Percentiles rank a stretch among this genome's conserved stretches.
Evolutionary conservation across 2,329 filamentous ascomycete genomes (phyloP).

Genomic region (Macrophomina phaseolina): DNA sequence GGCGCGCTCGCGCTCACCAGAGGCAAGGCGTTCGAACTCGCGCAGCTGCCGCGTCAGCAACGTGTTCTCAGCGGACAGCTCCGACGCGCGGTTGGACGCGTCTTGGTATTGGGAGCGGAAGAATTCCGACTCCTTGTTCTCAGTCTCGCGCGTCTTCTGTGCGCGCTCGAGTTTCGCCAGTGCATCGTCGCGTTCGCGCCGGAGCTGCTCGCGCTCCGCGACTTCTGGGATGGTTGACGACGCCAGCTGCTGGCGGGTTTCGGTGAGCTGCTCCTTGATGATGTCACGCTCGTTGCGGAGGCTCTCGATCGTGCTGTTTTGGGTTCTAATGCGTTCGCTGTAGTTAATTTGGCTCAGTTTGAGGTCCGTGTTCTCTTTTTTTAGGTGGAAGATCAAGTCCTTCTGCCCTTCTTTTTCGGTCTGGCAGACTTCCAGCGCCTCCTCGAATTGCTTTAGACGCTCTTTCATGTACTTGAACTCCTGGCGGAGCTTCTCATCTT

Average conservation of each 20-base stretch:
- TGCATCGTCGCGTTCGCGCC: conserved; percentile 36
- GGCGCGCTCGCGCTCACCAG: conserved; percentile 20
- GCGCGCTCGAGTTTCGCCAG: conserved; percentile 38
- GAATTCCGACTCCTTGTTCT: conserved; percentile 61
- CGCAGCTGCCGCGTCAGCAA: conserved; percentile 27
- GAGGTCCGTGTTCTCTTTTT: conserved; percentile 7
- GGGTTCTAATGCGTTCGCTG: conserved; percentile 33
- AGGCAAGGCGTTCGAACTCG: neutral
- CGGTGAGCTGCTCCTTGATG: conserved; percentile 1
- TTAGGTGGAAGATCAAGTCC: neutral
- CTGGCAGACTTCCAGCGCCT: conserved; percentile 34
- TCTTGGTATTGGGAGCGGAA: conserved; percentile 61
- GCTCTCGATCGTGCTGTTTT: conserved; percentile 38
- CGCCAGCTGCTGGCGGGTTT: conserved; percentile 13
- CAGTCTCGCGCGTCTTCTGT: conserved; percentile 38
- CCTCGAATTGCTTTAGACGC: conserved; percentile 36
- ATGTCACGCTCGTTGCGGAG: conserved; percentile 28
- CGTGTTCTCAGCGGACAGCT: neutral
- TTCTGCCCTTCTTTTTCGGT: conserved; percentile 11
- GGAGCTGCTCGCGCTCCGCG: conserved; percentile 16
- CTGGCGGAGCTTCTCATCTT: conserved; percentile 33
- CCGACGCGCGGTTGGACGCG: conserved; percentile 21
- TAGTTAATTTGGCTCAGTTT: neutral
- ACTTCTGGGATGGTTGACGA: conserved; percentile 14
- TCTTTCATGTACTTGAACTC: conserved; percentile 33